A percentile compares a stretch with the other conserved stretches of the same genome.
phyloP scores from a whole-genome alignment of 106 monocot species.

The Phalaenopsis aphrodite region DNA sequence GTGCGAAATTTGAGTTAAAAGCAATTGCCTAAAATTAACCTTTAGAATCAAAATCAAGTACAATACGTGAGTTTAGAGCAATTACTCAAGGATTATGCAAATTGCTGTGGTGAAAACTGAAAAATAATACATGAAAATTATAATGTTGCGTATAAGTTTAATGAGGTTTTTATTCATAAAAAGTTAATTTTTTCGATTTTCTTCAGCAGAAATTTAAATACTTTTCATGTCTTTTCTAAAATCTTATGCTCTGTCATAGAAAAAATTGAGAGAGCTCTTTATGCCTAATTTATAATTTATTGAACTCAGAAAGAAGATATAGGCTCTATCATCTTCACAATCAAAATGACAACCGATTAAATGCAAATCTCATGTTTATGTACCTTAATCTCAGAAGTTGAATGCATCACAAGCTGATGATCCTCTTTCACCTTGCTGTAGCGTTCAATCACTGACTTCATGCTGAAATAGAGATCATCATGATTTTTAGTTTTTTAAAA shows the following conservation, averaged over 20 bases:
- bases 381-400: conserved; percentile 24
- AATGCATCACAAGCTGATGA: conserved; percentile 1
- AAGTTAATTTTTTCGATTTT: too few species aligned
- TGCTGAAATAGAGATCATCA: conserved; percentile 12
- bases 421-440: conserved; percentile 30
- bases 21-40: too few species aligned
- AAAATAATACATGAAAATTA: too few species aligned
- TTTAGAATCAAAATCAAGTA: too few species aligned
- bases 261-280: neutral
- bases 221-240: neutral
- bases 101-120: too few species aligned
- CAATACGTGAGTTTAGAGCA: too few species aligned
- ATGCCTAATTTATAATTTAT: neutral
- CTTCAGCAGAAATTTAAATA: too few species aligned
- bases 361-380: neutral
- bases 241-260: neutral
- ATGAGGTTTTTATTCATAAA: too few species aligned
- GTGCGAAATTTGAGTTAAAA: too few species aligned
- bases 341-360: neutral
- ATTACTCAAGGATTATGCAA: too few species aligned
- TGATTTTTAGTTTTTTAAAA: neutral
- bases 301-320: neutral
- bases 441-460: conserved; percentile 27
- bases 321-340: neutral
- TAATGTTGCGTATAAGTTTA: too few species aligned